A percentile compares a stretch with the other conserved stretches of the same genome.
These are phyloP conservation scores for Penicillium concentricum DNA, from an alignment of 2,329 filamentous ascomycete genomes.

Conservation along the genomic window DNA sequence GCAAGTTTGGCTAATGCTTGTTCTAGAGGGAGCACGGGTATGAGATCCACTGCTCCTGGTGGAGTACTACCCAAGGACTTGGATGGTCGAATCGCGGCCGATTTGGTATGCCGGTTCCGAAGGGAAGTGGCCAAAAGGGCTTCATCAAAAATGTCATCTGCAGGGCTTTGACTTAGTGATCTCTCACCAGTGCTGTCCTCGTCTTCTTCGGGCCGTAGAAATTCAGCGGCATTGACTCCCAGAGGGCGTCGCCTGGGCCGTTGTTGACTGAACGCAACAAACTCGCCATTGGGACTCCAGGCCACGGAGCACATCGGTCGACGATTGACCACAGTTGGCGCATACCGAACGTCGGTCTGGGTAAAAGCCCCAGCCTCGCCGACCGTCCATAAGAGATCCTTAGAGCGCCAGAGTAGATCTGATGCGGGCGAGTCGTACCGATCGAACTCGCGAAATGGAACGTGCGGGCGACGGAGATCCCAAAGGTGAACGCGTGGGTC, in stretches of 20 bases:
- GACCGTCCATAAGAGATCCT: constrained; percentile 64
- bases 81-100: constrained; percentile 47
- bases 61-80: constrained; percentile 57
- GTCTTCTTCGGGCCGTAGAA: constrained; percentile 43
- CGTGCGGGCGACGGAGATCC: constrained; percentile 61
- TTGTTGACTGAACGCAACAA: constrained; percentile 56
- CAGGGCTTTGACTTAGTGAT: constrained; percentile 51
- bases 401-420: constrained; percentile 64
- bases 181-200: constrained; percentile 49
- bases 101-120: constrained; percentile 49
- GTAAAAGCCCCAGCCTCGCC: constrained; percentile 61
- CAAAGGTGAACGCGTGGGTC: constrained; percentile 63
- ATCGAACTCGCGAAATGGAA: constrained; percentile 63
- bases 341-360: constrained; percentile 62
- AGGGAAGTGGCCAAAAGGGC: constrained; percentile 51
- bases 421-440: constrained; percentile 56
- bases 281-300: constrained; percentile 58
- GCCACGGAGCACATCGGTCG: constrained; percentile 57
- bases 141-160: constrained; percentile 59
- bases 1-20: constrained; percentile 48
- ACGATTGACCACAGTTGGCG: constrained; percentile 58
- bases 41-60: constrained; percentile 47
- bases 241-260: constrained; percentile 46
- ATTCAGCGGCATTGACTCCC: constrained; percentile 41
- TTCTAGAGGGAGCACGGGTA: constrained; percentile 52